Percentiles rank a stretch among this genome's conserved stretches.
Conservation (phyloP, 2,329 filamentous ascomycete genomes). For the Aureobasidium zeae region DNA sequence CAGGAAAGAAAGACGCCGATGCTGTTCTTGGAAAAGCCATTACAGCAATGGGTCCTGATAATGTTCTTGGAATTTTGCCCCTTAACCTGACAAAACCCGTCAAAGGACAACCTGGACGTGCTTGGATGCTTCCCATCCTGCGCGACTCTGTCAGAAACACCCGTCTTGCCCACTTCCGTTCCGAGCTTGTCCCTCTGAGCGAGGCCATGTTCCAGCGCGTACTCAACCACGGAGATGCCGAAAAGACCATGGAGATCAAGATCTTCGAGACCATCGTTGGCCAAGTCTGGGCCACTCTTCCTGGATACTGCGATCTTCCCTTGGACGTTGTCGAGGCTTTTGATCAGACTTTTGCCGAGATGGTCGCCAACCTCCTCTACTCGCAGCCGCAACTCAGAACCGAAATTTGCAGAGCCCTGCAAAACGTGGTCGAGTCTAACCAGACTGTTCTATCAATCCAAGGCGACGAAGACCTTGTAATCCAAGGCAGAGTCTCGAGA, state of each 20-base stretch:
- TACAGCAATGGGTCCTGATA: constrained; percentile 79
- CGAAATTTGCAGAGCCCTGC: constrained; percentile 78
- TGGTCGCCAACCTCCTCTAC: constrained; percentile 85
- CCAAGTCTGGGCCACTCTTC: constrained; percentile 88
- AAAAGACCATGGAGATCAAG: constrained; percentile 94
- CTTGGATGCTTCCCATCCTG: constrained; percentile 89
- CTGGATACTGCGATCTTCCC: constrained; percentile 89
- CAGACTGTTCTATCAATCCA: constrained; percentile 66
- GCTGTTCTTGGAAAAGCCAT: constrained; percentile 81
- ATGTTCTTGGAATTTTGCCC: constrained; percentile 71
- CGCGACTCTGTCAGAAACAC: constrained; percentile 87
- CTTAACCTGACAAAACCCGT: constrained; percentile 74
- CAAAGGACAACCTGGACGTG: constrained; percentile 70
- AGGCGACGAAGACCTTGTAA: constrained; percentile 59
- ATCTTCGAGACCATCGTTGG: constrained; percentile 95
- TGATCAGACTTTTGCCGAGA: constrained; percentile 80
- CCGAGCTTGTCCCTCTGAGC: constrained; percentile 80
- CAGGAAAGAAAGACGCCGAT: constrained; percentile 90
- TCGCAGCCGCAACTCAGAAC: constrained; percentile 79
- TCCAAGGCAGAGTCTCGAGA: constrained; percentile 71
- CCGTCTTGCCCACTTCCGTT: constrained; percentile 71
- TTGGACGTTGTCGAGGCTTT: constrained; percentile 60
- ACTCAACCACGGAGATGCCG: constrained; percentile 66
- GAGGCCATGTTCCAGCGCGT: constrained; percentile 84
- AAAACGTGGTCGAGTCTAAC: constrained; percentile 84